Evolutionary conservation across 768 basidiomycete genomes (phyloP).

Genomic region (Leccinum fibrillosum): DNA sequence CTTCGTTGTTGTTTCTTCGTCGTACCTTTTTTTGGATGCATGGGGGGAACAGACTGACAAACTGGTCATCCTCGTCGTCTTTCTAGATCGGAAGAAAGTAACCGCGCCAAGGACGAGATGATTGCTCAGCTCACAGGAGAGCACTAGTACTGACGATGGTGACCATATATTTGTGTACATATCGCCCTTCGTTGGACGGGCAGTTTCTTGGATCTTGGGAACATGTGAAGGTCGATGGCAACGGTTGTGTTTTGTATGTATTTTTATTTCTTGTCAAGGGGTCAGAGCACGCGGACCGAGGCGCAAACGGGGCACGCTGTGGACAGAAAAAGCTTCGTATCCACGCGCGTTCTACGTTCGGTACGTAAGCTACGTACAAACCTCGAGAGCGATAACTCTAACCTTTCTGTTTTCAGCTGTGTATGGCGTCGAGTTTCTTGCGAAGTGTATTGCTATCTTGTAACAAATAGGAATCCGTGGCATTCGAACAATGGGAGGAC

Average conservation of each 20-base stretch:
- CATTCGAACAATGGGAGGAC: background rate
- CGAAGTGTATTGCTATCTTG: background rate
- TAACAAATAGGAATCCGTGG: background rate
- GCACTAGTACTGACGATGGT: background rate
- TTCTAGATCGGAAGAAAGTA: conserved; percentile 1
- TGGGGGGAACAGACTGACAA: background rate
- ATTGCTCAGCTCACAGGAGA: background rate
- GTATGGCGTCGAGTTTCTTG: background rate
- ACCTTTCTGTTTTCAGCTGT: background rate
- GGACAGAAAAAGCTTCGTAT: background rate
- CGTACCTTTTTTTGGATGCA: background rate
- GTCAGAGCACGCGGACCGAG: background rate
- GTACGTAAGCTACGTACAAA: background rate
- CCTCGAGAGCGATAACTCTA: background rate
- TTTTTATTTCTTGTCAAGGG: background rate
- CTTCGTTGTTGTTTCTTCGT: background rate
- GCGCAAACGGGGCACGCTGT: background rate
- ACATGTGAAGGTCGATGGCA: background rate
- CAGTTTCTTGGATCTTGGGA: background rate
- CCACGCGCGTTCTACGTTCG: background rate
- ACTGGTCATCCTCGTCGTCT: background rate
- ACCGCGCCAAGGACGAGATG: conserved; percentile 1
- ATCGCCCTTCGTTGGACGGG: background rate
- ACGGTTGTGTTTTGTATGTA: background rate
- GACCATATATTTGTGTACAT: background rate